Base-by-base conservation (phyloP, 805 yeast species). In the Candida jianshihensis region DNA sequence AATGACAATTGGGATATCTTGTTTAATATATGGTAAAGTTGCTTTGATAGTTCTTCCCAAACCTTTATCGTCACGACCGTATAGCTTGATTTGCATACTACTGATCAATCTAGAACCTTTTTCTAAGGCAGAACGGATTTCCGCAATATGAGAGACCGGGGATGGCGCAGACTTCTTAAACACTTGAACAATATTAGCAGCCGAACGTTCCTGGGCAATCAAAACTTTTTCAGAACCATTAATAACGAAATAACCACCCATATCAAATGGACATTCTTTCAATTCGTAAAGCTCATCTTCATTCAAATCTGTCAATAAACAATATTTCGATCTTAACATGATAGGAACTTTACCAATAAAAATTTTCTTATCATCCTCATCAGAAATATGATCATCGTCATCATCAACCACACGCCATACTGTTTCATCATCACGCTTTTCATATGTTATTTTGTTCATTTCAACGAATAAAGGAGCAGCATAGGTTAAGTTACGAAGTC, bases 181-280 rank as follows among this genome's bases (percentile, higher is more conserved):
- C 17, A 92, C 99, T 67, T 92, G 98, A 26, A 92, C 98, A 47
- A 92, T 92, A 58, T 92, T 92, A 33, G 98, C 99, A 12, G 99
- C 97, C 41, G 92, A 80, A 61, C 99, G 78, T 64, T 92, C 99
- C 66, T 92, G 99, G 22, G 99, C 99, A 68, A 92, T 92, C 54
- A 92, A 70, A 38, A 92, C 99, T 61, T 92, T 92, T 61, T 92
- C 99, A 16, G 97, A 87, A 53, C 99, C 99, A 66, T 92, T 92
- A 57, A 92, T 92, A 50, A 92, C 89, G 59, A 92, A 92, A 63
- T 92, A 92, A 44, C 99, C 99, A 62, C 99, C 99, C 94, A 92
- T 95, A 71, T 92, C 99, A 63, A 86, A 92, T 22, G 98, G 98
- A 66, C 99, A 92, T 65, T 92, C 99, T 63, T 92, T 89, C 57